Evolutionary conservation across 2,329 filamentous ascomycete genomes (phyloP).

Genomic region (Capronia epimyces): DNA sequence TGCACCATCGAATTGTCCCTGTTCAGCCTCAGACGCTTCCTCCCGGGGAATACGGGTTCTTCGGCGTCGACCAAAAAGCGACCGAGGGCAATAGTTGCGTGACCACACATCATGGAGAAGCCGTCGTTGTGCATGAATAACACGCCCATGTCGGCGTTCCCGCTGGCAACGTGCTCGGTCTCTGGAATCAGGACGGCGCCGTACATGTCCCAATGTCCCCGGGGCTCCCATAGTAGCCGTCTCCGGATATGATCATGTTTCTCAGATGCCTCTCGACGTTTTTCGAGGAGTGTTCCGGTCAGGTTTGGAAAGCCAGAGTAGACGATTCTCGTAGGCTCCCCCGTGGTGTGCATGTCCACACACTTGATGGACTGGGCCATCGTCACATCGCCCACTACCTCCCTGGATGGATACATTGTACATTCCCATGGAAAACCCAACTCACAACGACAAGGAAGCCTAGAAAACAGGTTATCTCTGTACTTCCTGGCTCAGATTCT

Average conservation of each 20-base stretch:
- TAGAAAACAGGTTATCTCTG: no score
- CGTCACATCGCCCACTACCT: background rate
- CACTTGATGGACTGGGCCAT: constrained; percentile 10
- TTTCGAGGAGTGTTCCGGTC: constrained; percentile 39
- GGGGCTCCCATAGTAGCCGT: constrained; percentile 44
- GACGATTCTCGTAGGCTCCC: constrained; percentile 47
- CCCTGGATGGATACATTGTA: background rate
- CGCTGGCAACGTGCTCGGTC: constrained; percentile 39
- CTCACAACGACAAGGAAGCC: no score
- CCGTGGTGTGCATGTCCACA: constrained; percentile 46
- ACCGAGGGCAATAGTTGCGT: constrained; percentile 49
- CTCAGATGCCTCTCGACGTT: constrained; percentile 37
- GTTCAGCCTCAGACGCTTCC: constrained; percentile 32
- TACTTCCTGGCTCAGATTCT: no score
- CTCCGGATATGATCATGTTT: constrained; percentile 41
- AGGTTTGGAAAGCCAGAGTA: constrained; percentile 39
- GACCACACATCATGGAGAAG: constrained; percentile 50
- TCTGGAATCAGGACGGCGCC: constrained; percentile 43
- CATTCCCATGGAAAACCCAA: no score
- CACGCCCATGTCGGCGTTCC: constrained; percentile 45
- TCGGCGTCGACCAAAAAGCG: constrained; percentile 42
- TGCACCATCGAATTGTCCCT: constrained; percentile 25
- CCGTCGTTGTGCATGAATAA: constrained; percentile 47
- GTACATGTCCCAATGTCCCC: constrained; percentile 50
- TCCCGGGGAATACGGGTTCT: constrained; percentile 40